phyloP scores from a whole-genome alignment of 805 yeast species.

The Saccharomycopsis babjevae region DNA sequence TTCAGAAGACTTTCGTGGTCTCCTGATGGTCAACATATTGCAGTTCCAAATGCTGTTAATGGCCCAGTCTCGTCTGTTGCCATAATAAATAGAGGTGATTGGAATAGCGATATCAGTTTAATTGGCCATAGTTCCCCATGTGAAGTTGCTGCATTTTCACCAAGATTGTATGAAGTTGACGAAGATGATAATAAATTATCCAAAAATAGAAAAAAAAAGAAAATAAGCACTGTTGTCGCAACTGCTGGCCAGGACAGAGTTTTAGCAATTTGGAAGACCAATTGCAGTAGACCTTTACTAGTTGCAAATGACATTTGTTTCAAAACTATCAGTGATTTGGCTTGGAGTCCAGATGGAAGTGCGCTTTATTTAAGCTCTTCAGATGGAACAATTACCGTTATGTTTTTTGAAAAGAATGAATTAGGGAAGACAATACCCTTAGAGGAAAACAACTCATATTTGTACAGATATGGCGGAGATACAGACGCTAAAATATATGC shows the following conservation, averaged over 20 bases:
- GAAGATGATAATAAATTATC: conserved; percentile 21
- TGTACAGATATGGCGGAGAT: conserved; percentile 81
- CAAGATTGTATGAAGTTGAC: conserved; percentile 43
- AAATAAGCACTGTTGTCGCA: conserved; percentile 66
- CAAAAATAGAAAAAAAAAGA: conserved; percentile 24
- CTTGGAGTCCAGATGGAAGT: conserved; percentile 81
- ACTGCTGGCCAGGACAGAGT: conserved; percentile 94
- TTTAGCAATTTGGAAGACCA: conserved; percentile 80
- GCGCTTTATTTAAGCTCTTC: conserved; percentile 66
- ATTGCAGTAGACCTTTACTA: conserved; percentile 62
- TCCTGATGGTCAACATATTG: conserved; percentile 81
- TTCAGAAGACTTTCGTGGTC: conserved; percentile 84
- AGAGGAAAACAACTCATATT: conserved; percentile 55
- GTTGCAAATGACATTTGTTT: conserved; percentile 67
- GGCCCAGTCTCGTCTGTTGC: conserved; percentile 73
- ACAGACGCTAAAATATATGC: conserved; percentile 78
- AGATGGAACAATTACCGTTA: conserved; percentile 71
- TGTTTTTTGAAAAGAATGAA: conserved; percentile 54
- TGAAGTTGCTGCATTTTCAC: conserved; percentile 69
- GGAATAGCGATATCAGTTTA: conserved; percentile 67
- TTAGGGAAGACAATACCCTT: conserved; percentile 54
- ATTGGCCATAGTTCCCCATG: conserved; percentile 83
- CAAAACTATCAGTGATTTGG: conserved; percentile 77
- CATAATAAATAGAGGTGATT: conserved; percentile 63
- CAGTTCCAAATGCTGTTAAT: conserved; percentile 78